These are phyloP conservation scores for Trametes polyzona DNA, from an alignment of 1,284 basidiomycete genomes.

Conservation along the genomic window DNA sequence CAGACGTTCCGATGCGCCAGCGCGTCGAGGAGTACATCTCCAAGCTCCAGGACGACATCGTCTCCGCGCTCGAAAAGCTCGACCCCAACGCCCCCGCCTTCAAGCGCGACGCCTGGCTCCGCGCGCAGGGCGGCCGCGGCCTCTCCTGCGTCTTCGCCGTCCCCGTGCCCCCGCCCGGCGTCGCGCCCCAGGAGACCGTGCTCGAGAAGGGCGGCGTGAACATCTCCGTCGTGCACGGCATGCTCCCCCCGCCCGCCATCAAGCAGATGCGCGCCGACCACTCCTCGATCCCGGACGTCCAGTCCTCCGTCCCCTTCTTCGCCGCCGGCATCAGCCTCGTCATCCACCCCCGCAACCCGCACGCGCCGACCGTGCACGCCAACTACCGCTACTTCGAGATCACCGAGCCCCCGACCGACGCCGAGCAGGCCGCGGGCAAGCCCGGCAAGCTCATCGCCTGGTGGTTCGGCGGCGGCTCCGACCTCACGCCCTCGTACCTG, in stretches of 20 bases:
- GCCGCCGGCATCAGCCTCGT: conserved; percentile 92
- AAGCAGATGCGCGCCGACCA: conserved; percentile 96
- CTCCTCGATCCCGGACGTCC: conserved; percentile 70
- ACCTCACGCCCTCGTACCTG: conserved; percentile 94
- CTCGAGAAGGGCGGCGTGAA: conserved; percentile 99
- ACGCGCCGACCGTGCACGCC: conserved; percentile 91
- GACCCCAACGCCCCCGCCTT: conserved; percentile 78
- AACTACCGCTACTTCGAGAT: conserved; percentile 99
- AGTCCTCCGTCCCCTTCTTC: conserved; percentile 84
- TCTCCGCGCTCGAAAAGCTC: conserved; percentile 77
- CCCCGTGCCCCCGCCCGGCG: conserved; percentile 44
- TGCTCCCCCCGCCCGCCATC: conserved; percentile 86
- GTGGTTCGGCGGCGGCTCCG: conserved; percentile 99
- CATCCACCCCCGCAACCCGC: conserved; percentile 92
- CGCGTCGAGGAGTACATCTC: conserved; percentile 84
- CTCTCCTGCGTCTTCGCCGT: conserved; percentile 87
- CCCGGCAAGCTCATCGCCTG: conserved; percentile 72
- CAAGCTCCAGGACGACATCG: conserved; percentile 83
- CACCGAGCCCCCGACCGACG: conserved; percentile 51
- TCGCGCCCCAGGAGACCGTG: conserved; percentile 48
- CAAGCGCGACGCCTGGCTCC: conserved; percentile 87
- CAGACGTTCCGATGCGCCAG: conserved; percentile 68
- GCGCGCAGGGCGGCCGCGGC: conserved; percentile 85
- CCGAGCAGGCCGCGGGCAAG: conserved; percentile 37
- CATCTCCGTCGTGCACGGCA: conserved; percentile 91